Evolutionary conservation across 306 rosid species (phyloP).

Genomic region (Cyamopsis tetragonoloba): DNA sequence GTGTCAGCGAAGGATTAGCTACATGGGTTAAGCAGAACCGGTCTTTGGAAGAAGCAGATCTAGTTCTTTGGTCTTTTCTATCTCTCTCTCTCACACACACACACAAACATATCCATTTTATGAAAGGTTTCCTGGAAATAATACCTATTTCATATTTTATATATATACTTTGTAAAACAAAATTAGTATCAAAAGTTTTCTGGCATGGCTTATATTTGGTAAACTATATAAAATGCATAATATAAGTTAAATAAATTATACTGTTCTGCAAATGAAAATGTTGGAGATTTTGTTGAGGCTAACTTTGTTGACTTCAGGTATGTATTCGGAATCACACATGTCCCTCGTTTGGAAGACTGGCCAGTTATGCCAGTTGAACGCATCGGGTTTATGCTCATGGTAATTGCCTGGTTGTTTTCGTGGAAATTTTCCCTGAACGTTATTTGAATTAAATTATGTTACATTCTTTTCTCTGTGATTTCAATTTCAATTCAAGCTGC

Average conservation of each 20-base stretch:
- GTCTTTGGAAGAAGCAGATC: constrained; percentile 63
- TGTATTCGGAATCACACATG: constrained; percentile 66
- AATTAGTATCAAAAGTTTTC: no score
- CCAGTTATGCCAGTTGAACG: constrained; percentile 89
- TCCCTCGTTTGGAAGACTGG: constrained; percentile 85
- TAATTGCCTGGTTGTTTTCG: constrained; percentile 22
- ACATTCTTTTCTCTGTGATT: neutral
- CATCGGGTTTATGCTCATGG: constrained; percentile 75
- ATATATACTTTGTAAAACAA: neutral
- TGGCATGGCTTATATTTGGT: neutral
- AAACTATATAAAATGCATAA: neutral
- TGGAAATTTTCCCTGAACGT: neutral
- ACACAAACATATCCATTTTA: neutral
- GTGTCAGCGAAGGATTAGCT: constrained; percentile 64
- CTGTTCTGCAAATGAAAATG: neutral
- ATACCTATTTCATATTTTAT: neutral
- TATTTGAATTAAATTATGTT: no score
- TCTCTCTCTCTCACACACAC: neutral
- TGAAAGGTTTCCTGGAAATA: neutral
- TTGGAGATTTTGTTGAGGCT: neutral
- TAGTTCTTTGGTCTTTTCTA: constrained; percentile 60
- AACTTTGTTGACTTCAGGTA: constrained; percentile 45
- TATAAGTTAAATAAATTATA: neutral
- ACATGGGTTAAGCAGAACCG: constrained; percentile 77
- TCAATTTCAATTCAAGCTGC: neutral